These are phyloP conservation scores for Agastache rugosa DNA, from an alignment of 257 asterid species.

Conservation along the genomic window DNA sequence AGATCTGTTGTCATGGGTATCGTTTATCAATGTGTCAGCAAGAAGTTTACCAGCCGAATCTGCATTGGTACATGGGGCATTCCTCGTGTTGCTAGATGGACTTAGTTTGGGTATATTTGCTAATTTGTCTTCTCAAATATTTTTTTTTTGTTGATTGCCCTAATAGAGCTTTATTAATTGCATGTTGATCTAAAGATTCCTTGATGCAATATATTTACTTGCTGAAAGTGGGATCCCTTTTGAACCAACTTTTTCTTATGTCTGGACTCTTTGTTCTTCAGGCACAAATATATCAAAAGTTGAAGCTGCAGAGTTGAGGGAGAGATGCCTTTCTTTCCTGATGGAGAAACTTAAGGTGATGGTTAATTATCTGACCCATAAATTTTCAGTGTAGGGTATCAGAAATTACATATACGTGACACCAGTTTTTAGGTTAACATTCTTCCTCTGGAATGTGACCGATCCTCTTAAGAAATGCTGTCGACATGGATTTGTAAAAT, in stretches of 20 bases:
- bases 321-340: constrained; percentile 71
- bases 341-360: constrained; percentile 73
- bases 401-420: neutral
- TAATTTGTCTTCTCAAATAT: constrained; percentile 6
- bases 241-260: constrained; percentile 4
- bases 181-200: neutral
- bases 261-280: constrained; percentile 40
- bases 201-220: neutral
- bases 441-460: constrained; percentile 9
- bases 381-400: neutral
- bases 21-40: constrained; percentile 69
- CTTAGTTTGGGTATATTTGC: constrained; percentile 68
- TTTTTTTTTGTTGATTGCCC: constrained; percentile 7
- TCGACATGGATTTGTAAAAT: neutral
- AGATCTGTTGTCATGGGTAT: constrained; percentile 93
- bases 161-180: neutral
- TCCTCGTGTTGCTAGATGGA: constrained; percentile 85
- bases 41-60: constrained; percentile 64
- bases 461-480: constrained; percentile 9
- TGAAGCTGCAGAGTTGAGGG: constrained; percentile 76
- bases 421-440: neutral
- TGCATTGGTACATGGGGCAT: constrained; percentile 85
- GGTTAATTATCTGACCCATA: constrained; percentile 14
- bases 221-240: constrained; percentile 18
- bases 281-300: constrained; percentile 80